Conservation (phyloP, 306 rosid genomes). For the Nissolia schottii region DNA sequence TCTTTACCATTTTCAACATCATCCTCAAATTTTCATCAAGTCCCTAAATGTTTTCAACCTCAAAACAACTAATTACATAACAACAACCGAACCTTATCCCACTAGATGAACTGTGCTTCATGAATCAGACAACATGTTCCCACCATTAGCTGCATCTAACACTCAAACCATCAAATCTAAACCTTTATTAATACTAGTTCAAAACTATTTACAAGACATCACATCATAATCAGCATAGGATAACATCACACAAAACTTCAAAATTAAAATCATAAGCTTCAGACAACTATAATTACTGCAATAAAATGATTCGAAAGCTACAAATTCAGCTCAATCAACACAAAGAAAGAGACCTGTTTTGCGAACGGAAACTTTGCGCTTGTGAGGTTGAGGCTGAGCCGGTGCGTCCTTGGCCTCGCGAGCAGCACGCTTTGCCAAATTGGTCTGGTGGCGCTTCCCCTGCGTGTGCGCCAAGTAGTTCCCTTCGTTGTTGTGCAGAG, state of each 20-base stretch:
- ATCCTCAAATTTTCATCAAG: background rate
- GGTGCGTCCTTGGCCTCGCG: slow-evolving; percentile 98
- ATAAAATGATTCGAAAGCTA: background rate
- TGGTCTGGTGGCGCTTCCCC: slow-evolving; percentile 94
- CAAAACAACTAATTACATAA: background rate
- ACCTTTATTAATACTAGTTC: background rate
- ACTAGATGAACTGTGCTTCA: too few species aligned
- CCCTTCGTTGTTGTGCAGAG: slow-evolving; percentile 94
- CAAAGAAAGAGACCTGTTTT: slow-evolving; percentile 50
- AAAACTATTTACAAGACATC: background rate
- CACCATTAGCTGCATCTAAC: too few species aligned
- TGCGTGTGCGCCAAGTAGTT: slow-evolving; percentile 97
- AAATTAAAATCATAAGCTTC: too few species aligned
- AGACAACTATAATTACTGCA: too few species aligned
- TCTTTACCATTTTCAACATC: background rate
- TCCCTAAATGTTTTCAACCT: background rate
- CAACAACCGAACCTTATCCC: too few species aligned
- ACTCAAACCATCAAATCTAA: background rate
- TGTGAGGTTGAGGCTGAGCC: slow-evolving; percentile 96
- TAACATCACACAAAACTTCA: background rate
- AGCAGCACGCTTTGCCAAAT: slow-evolving; percentile 89
- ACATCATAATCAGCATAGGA: background rate
- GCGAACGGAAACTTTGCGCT: slow-evolving; percentile 73
- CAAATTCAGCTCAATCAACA: background rate
- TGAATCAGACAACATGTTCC: too few species aligned